Evolutionary conservation across 1,284 basidiomycete genomes (phyloP).

Genomic region (Sutorius eximius): DNA sequence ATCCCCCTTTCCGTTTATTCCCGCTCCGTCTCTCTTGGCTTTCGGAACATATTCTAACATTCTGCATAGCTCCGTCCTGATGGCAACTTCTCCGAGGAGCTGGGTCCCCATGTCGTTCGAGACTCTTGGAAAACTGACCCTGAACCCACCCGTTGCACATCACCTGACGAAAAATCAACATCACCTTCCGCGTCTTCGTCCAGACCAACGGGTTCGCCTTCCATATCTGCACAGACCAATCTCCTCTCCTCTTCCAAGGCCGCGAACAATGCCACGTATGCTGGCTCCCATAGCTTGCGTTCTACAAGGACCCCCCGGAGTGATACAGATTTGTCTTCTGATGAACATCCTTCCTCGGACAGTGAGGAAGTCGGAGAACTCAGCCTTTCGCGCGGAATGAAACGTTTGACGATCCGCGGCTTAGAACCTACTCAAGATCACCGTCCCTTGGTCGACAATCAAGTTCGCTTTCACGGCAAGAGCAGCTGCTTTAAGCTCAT

Average conservation of each 20-base stretch:
- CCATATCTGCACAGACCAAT: slow-evolving; percentile 9
- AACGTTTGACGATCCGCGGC: slow-evolving; percentile 41
- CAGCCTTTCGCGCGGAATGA: slow-evolving; percentile 39
- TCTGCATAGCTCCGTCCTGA: slow-evolving; percentile 62
- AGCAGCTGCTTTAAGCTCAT: slow-evolving; percentile 58
- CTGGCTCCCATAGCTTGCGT: slow-evolving; percentile 5
- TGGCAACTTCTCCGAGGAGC: slow-evolving; percentile 61
- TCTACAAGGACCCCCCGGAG: slow-evolving; percentile 22
- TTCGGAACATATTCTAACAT: slow-evolving; percentile 11
- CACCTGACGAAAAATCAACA: slow-evolving; percentile 24
- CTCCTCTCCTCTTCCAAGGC: slow-evolving; percentile 7
- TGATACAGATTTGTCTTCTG: slow-evolving; percentile 39
- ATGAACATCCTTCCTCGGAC: slow-evolving; percentile 39
- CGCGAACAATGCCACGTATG: background rate
- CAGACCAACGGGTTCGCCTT: slow-evolving; percentile 15
- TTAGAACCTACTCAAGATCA: slow-evolving; percentile 34
- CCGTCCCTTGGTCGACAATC: slow-evolving; percentile 31
- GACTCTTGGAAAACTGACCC: slow-evolving; percentile 67
- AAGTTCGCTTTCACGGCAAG: slow-evolving; percentile 60
- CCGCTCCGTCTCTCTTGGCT: background rate
- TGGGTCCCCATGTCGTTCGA: slow-evolving; percentile 68
- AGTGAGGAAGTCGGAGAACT: slow-evolving; percentile 41
- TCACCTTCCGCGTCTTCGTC: slow-evolving; percentile 22
- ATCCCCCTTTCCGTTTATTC: slow-evolving; percentile 1
- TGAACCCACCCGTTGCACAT: slow-evolving; percentile 10